Percentiles rank a stretch among this genome's conserved stretches.
Evolutionary conservation across 2,329 filamentous ascomycete species (phyloP).

Genomic region (Fusarium drepaniforme): DNA sequence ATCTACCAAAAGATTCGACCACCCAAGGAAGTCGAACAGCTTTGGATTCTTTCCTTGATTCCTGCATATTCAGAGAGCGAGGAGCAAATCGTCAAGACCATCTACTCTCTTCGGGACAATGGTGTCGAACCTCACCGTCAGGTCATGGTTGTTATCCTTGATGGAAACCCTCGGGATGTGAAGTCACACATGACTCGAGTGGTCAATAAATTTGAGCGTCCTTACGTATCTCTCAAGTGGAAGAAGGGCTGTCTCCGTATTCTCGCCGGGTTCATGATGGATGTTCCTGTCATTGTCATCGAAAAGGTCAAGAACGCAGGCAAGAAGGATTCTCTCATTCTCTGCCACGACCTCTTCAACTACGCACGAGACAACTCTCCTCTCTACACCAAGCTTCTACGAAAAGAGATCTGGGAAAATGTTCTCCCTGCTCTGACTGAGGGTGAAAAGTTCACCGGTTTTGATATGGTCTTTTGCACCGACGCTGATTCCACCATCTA

Average conservation of each 20-base stretch:
- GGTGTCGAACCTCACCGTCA: conserved; percentile 38
- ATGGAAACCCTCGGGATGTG: conserved; percentile 36
- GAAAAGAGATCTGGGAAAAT: conserved; percentile 33
- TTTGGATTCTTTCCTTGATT: conserved; percentile 38
- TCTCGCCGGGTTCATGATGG: conserved; percentile 35
- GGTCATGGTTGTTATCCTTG: conserved; percentile 37
- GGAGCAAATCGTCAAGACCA: conserved; percentile 41
- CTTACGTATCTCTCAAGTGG: conserved; percentile 37
- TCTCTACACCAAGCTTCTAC: conserved; percentile 31
- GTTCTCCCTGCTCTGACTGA: conserved; percentile 32
- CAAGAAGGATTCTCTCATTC: conserved; percentile 36
- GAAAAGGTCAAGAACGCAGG: conserved; percentile 40
- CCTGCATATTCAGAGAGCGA: conserved; percentile 41
- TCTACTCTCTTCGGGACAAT: conserved; percentile 37
- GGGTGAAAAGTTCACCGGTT: conserved; percentile 22
- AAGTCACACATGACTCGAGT: conserved; percentile 35
- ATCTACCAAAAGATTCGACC: conserved; percentile 19
- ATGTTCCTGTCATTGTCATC: conserved; percentile 38
- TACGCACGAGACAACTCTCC: conserved; percentile 31
- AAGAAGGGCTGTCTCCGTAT: conserved; percentile 33
- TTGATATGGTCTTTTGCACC: conserved; percentile 39
- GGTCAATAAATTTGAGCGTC: conserved; percentile 25
- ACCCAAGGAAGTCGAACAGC: conserved; percentile 1
- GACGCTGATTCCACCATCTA: conserved; percentile 40
- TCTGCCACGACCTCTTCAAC: conserved; percentile 40